Evolutionary conservation across 164 flowering plant genomes (phyloP).

Genomic region (Aristolochia contorta): DNA sequence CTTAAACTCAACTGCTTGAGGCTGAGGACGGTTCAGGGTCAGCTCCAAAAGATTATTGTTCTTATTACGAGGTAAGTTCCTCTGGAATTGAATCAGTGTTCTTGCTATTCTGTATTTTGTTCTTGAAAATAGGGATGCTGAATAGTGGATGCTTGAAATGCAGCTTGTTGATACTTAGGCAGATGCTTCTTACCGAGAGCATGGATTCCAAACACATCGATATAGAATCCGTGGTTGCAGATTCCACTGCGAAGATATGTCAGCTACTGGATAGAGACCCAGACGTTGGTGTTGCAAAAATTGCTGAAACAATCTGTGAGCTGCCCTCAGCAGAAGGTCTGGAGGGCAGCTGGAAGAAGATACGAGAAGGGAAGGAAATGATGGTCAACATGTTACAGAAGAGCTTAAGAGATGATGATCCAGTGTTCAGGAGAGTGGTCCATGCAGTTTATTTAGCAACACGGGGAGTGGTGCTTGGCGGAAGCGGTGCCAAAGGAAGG

Average conservation of each 20-base stretch:
- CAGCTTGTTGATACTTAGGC: conserved; percentile 75
- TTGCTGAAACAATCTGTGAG: conserved; percentile 40
- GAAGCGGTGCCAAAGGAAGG: conserved; percentile 42
- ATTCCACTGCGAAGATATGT: conserved; percentile 28
- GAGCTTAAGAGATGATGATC: conserved; percentile 68
- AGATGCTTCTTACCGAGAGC: conserved; percentile 51
- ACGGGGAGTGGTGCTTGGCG: conserved; percentile 65
- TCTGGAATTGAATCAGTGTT: too few species aligned
- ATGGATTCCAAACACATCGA: conserved; percentile 24
- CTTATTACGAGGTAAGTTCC: conserved; percentile 54
- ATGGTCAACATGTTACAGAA: conserved; percentile 56
- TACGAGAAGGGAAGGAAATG: conserved; percentile 36
- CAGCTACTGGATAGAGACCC: conserved; percentile 37
- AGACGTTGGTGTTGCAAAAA: conserved; percentile 61
- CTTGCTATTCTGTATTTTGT: not conserved
- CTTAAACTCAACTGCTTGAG: conserved; percentile 59
- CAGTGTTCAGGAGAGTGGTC: conserved; percentile 58
- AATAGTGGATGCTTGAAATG: conserved; percentile 7
- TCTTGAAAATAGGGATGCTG: too few species aligned
- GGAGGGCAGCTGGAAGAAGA: conserved; percentile 13
- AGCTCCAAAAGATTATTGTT: conserved; percentile 77
- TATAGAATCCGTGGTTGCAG: conserved; percentile 34
- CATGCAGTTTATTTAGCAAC: conserved; percentile 57
- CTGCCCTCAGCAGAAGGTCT: conserved; percentile 10
- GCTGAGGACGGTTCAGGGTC: conserved; percentile 65